These are phyloP conservation scores for Apophysomyces trapeziformis DNA, from an alignment of 371 early-diverging fungal species.

Conservation along the genomic window DNA sequence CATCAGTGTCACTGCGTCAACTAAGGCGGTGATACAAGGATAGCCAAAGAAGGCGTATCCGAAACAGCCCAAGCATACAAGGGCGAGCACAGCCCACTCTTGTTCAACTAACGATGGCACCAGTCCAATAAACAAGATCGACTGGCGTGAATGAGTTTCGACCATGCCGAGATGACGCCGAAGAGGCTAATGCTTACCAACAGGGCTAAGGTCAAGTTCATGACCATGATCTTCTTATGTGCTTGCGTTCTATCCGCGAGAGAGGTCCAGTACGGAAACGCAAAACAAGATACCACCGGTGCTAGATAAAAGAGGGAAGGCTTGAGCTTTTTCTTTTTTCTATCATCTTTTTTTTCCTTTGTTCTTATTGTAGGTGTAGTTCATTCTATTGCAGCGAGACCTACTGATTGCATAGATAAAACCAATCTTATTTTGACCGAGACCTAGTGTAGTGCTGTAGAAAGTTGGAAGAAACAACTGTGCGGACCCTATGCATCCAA, in stretches of 20 bases:
- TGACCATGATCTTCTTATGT: slow-evolving; percentile 36
- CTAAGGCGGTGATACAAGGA: slow-evolving; percentile 36
- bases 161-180: not conserved
- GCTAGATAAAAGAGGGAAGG: slow-evolving; percentile 19
- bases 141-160: slow-evolving; percentile 17
- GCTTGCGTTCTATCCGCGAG: slow-evolving; percentile 29
- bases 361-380: not conserved
- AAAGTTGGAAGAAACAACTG: slow-evolving; percentile 46
- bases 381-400: not conserved
- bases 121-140: slow-evolving; percentile 27
- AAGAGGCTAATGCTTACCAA: slow-evolving; percentile 18
- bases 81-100: slow-evolving; percentile 19
- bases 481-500: slow-evolving; percentile 40
- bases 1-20: slow-evolving; percentile 31
- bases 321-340: not conserved
- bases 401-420: slow-evolving; percentile 44
- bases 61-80: slow-evolving; percentile 33
- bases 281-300: slow-evolving; percentile 41
- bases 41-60: slow-evolving; percentile 47
- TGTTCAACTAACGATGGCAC: slow-evolving; percentile 31
- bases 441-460: slow-evolving; percentile 31
- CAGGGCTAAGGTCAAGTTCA: slow-evolving; percentile 37
- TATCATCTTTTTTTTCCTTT: not conserved
- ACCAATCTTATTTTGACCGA: slow-evolving; percentile 44
- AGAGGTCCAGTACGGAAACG: slow-evolving; percentile 45